A percentile compares a stretch with the other conserved stretches of the same genome.
phyloP scores from a whole-genome alignment of 2,329 filamentous ascomycete species.

The Epichloe sibirici region DNA sequence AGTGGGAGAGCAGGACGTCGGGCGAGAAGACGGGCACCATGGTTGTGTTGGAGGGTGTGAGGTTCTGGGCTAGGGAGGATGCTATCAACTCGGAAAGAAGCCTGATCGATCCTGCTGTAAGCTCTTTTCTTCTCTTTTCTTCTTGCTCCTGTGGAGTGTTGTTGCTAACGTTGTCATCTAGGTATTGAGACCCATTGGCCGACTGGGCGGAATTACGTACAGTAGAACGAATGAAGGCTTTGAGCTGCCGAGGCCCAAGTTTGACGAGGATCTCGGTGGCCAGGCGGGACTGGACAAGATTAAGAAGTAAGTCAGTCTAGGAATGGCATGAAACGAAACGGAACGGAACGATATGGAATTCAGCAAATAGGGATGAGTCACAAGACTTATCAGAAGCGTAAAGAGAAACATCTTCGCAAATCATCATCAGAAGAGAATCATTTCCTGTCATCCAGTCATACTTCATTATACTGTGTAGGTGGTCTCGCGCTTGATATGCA shows the following conservation, averaged over 20 bases:
- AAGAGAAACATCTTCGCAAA: too few relatives aligned
- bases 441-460: background rate
- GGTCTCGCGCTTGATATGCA: background rate
- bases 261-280: constrained; percentile 37
- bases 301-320: background rate
- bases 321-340: background rate
- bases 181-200: constrained; percentile 62
- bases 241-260: constrained; percentile 57
- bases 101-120: constrained; percentile 57
- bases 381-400: too few relatives aligned
- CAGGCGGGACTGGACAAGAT: constrained; percentile 42
- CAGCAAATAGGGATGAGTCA: too few relatives aligned
- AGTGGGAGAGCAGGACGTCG: constrained; percentile 64
- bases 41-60: constrained; percentile 67
- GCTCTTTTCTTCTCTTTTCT: constrained; percentile 13
- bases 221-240: constrained; percentile 55
- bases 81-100: constrained; percentile 68
- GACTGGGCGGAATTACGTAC: constrained; percentile 81
- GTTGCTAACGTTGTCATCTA: constrained; percentile 14
- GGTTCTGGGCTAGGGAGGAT: constrained; percentile 85
- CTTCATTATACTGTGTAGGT: background rate
- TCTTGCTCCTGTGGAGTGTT: background rate
- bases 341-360: too few relatives aligned
- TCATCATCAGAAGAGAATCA: background rate
- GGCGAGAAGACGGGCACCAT: constrained; percentile 66